Evolutionary conservation across 1,139 yeast species (phyloP), one percentile per base, ranked within the genome.

Genomic region (Sugiyamaella novakii): DNA sequence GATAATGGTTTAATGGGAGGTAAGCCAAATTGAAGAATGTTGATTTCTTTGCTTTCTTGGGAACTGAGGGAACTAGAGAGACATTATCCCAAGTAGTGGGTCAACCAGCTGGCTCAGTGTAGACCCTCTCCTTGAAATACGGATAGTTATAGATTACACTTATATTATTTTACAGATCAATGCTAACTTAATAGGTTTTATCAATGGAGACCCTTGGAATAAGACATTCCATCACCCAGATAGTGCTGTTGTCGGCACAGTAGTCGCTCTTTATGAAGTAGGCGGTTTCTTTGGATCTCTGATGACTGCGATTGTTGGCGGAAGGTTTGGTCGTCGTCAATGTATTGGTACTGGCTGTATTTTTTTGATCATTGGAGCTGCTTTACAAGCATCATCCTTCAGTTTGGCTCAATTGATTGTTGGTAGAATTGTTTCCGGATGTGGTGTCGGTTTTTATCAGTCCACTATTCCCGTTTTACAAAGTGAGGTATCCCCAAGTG

Each of bases 291-390:
- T 66, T 5, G 71, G 70, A 1, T 64, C 71, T 5, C 47, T 67
- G 4, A 38, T 54, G 19, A 59, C 70, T 7, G 70, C 70, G 18
- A 47, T 56, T 19, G 33, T 65, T 2, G 95, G 95, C 39, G 95
- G 91, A 64, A 62, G 75, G 30, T 63, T 84, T 46, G 97, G 98
- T 52, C 80, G 92, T 71, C 77, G 84, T 73, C 88, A 21, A 74
- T 76, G 64, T 68, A 68, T 51, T 69, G 81, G 55, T 39, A 76
- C 87, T 73, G 47, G 47, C 4, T 30, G 39, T 21, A 65, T 83
- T 4, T 70, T 89, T 59, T 91, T 92, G 70, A 73, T 88, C 19
- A 70, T 85, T 40, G 98, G 98, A 51, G 86, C 95, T 21, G 79
- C 84, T 33, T 74, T 91, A 52, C 98, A 91, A 70, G 79, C 88